Percentiles rank a stretch among this genome's conserved stretches.
phyloP scores from a whole-genome alignment of 306 rosid species.

The Notholithocarpus densiflorus region DNA sequence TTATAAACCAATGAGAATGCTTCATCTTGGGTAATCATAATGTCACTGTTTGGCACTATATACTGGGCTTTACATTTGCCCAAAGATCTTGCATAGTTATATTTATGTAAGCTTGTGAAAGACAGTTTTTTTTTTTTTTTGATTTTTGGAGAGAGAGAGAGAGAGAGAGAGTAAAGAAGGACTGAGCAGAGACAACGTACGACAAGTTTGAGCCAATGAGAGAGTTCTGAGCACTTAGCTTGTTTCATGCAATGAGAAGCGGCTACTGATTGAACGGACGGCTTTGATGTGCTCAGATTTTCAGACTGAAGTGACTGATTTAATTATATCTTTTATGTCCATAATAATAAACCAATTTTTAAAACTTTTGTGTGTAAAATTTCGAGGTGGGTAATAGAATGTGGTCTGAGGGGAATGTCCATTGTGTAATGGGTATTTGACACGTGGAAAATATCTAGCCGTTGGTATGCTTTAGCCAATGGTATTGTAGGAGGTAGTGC shows the following conservation, averaged over 20 bases:
- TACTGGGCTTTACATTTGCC: conserved; percentile 42
- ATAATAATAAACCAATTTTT: too few relatives aligned
- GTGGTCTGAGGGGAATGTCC: conserved; percentile 35
- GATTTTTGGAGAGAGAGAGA: neutral
- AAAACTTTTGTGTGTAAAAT: neutral
- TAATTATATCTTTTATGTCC: conserved; percentile 15
- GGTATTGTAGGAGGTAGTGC: conserved; percentile 47
- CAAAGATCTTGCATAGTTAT: conserved; percentile 47
- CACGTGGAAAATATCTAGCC: conserved; percentile 20
- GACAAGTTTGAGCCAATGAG: conserved; percentile 59
- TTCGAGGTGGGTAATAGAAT: conserved; percentile 44
- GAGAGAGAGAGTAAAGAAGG: conserved; percentile 8
- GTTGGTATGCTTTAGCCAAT: conserved; percentile 61
- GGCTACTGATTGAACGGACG: conserved; percentile 52
- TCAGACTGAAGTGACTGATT: conserved; percentile 38
- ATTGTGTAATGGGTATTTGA: conserved; percentile 30
- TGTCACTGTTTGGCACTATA: conserved; percentile 39
- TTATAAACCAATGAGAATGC: conserved; percentile 35
- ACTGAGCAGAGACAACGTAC: conserved; percentile 30
- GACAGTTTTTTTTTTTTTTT: neutral
- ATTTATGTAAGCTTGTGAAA: conserved; percentile 42
- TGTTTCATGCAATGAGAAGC: conserved; percentile 38
- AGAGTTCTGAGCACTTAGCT: conserved; percentile 57
- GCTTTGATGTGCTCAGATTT: conserved; percentile 52
- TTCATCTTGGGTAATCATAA: conserved; percentile 32